phyloP scores from a whole-genome alignment of 2,329 filamentous ascomycete species.

The Fusarium hainanense region DNA sequence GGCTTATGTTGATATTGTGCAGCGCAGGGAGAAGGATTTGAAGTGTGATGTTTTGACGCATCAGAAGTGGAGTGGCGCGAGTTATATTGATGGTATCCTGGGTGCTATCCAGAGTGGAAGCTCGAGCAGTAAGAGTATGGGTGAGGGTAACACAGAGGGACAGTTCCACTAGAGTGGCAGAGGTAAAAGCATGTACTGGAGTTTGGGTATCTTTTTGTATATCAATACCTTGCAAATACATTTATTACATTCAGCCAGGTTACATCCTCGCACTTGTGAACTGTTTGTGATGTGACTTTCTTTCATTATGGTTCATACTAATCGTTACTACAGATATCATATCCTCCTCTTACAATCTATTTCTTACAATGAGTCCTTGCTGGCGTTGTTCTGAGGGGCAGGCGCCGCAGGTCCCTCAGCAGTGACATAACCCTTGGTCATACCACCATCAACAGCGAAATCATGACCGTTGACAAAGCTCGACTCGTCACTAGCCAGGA shows the following conservation, averaged over 20 bases:
- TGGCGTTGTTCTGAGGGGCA: slow-evolving; percentile 70
- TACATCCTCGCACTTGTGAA: slow-evolving; percentile 17
- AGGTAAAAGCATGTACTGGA: slow-evolving; percentile 44
- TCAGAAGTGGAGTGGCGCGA: slow-evolving; percentile 81
- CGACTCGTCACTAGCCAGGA: slow-evolving; percentile 87
- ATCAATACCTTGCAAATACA: slow-evolving; percentile 35
- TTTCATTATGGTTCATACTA: slow-evolving; percentile 36
- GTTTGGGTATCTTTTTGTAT: slow-evolving; percentile 29
- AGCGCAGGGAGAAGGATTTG: slow-evolving; percentile 88
- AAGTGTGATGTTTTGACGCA: slow-evolving; percentile 94
- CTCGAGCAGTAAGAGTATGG: slow-evolving; percentile 91
- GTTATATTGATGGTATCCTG: slow-evolving; percentile 87
- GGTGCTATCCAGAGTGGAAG: slow-evolving; percentile 92
- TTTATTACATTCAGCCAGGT: slow-evolving; percentile 12
- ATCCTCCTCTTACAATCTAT: neutral
- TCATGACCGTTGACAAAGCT: slow-evolving; percentile 92
- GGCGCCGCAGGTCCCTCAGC: slow-evolving; percentile 67
- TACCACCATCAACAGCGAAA: slow-evolving; percentile 94
- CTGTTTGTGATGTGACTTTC: slow-evolving; percentile 11
- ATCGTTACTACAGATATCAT: slow-evolving; percentile 29
- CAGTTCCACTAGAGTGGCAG: slow-evolving; percentile 61
- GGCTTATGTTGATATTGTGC: slow-evolving; percentile 95
- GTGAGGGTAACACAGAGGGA: slow-evolving; percentile 89
- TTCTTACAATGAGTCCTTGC: slow-evolving; percentile 56
- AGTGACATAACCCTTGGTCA: slow-evolving; percentile 91